Evolutionary conservation across 306 rosid species (phyloP), one percentile per base, ranked within the genome.

Genomic region (Comarum palustre): DNA sequence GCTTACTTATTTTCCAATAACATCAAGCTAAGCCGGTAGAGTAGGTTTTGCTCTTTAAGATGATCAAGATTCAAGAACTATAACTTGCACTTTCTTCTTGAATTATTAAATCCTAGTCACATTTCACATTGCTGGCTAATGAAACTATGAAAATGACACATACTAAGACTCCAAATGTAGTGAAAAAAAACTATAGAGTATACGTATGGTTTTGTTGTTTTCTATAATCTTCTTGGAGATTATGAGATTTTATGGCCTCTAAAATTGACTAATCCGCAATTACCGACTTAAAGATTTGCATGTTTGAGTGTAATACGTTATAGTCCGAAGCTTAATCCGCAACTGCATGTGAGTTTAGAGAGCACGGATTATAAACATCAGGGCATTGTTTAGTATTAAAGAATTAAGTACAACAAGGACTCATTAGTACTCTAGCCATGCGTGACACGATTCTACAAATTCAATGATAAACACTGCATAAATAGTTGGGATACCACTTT

Each of bases 1-100:
- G 70, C 54, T 5, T 41, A 20, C n/a, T 52, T 27, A 13, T 25
- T 63, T 74, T 68, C 74, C 31, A 47, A 38, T 72, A 60, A 51
- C 52, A 65, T 71, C 64, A 68, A 57, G 3, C 3, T 41, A 51
- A 17, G 83, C 82, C 61, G 83, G 74, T 58, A 69, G 79, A 79
- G 75, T 81, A 39, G 78, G 79, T 65, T 60, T 73, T 38, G 55
- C 74, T 54, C 64, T 66, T 66, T 54, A 73, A 77, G 67, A 65
- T 34, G 69, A 68, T 31, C 61, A 70, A 32, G n/a, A 68, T 72
- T 77, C 69, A 24, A 66, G 17, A 76, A 71, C 69, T 55, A 42
- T 32, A 62, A 8, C 10, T 12, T 16, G 62, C 72, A 62, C 75
- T 54, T 64, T n/a, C 69, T 41, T 47, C 67, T 63, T 8, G 22